Percentiles rank a stretch among this genome's conserved stretches.
Conservation (phyloP, 2,329 filamentous ascomycete genomes). For the Apiospora rasikravindrae region DNA sequence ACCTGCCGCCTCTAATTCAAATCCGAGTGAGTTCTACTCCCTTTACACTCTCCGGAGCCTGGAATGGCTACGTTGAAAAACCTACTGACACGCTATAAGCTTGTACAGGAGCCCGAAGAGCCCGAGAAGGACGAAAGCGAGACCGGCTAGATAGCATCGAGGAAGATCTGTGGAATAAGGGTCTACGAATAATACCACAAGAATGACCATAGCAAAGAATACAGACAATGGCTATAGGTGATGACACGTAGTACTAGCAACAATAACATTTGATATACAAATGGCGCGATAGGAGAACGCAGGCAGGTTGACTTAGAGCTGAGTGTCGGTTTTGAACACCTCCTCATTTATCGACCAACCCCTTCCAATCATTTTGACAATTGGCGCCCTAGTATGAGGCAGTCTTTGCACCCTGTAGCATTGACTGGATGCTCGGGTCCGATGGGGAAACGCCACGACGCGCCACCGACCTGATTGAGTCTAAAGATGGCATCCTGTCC, state of each 20-base stretch:
- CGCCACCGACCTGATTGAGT: background rate
- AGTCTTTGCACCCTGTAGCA: no score
- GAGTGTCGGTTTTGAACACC: no score
- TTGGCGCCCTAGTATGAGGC: no score
- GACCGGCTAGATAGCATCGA: background rate
- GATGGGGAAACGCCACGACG: background rate
- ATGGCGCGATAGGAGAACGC: no score
- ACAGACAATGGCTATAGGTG: background rate
- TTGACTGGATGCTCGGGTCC: background rate
- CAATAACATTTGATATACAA: no score
- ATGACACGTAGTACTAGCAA: no score
- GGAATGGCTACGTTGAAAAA: background rate
- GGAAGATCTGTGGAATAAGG: background rate
- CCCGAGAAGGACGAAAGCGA: background rate
- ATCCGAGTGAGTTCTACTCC: background rate
- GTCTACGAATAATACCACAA: no score
- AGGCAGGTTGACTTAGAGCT: no score
- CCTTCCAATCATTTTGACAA: no score
- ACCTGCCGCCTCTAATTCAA: background rate
- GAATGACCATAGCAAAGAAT: background rate
- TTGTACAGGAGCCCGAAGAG: background rate
- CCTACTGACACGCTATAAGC: background rate
- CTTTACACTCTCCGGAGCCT: background rate
- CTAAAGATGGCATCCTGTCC: no score
- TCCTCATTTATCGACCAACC: no score